These are phyloP conservation scores for Pilatotrama ljubarskyi DNA, from an alignment of 768 basidiomycete species.

Conservation along the genomic window DNA sequence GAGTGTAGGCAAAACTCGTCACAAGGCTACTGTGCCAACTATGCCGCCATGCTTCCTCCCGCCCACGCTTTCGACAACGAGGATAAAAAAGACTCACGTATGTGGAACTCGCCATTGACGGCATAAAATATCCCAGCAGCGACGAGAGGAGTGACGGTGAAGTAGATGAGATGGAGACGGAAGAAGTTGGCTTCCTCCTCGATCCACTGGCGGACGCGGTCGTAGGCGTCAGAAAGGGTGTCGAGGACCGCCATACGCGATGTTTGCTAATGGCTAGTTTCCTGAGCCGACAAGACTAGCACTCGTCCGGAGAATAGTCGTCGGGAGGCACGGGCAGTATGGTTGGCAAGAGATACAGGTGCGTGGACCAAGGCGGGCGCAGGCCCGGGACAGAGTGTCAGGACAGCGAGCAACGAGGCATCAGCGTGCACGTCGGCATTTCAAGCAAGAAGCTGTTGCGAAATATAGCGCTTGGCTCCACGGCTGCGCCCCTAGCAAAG, in stretches of 20 bases:
- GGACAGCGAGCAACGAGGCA: conserved; percentile 1
- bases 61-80: background rate
- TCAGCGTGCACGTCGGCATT: background rate
- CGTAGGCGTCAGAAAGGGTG: background rate
- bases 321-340: background rate
- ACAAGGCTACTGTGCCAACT: too few species aligned
- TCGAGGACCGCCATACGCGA: conserved; percentile 13
- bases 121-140: conserved; percentile 66
- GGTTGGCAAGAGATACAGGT: background rate
- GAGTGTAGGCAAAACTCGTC: too few species aligned
- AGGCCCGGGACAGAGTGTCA: background rate
- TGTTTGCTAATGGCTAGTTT: background rate
- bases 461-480: background rate
- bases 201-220: conserved; percentile 18
- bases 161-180: conserved; percentile 49
- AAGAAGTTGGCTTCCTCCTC: conserved; percentile 49
- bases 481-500: background rate
- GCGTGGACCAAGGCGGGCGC: background rate
- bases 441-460: background rate
- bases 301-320: background rate
- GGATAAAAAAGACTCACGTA: conserved; percentile 18
- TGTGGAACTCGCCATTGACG: conserved; percentile 52
- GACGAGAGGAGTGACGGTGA: conserved; percentile 59
- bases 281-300: background rate
- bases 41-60: background rate